Evolutionary conservation across 1,284 basidiomycete genomes (phyloP).

Genomic region (Ceratobasidium papillatum): DNA sequence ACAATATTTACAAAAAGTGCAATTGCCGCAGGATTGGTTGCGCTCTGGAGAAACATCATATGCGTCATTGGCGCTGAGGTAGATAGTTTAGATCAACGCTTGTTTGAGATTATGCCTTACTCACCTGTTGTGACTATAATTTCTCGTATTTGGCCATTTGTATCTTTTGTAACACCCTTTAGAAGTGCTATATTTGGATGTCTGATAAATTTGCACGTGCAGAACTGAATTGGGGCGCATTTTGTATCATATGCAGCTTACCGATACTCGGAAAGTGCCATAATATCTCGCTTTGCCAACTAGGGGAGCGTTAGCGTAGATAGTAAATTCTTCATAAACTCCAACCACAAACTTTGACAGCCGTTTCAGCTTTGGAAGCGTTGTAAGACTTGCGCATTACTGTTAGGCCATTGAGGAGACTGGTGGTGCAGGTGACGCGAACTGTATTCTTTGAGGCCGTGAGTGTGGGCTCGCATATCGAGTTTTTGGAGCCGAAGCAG

Average conservation of each 20-base stretch:
- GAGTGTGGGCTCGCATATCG: too few relatives aligned
- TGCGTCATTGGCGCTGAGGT: too few relatives aligned
- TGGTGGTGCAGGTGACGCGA: neutral
- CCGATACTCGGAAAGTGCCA: neutral
- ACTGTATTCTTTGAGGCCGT: neutral
- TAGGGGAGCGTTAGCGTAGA: neutral
- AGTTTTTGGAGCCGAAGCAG: neutral
- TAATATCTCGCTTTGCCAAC: neutral
- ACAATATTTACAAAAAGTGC: too few relatives aligned
- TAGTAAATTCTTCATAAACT: neutral
- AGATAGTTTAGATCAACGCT: too few relatives aligned
- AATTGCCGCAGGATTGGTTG: too few relatives aligned
- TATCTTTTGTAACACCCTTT: too few relatives aligned
- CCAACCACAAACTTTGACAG: neutral
- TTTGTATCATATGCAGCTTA: neutral
- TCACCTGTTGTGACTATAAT: too few relatives aligned
- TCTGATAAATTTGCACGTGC: too few relatives aligned
- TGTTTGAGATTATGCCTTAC: too few relatives aligned
- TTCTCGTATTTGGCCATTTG: too few relatives aligned
- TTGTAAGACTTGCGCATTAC: slow-evolving; percentile 16
- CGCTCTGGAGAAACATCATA: too few relatives aligned
- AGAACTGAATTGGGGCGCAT: neutral
- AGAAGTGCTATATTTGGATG: too few relatives aligned
- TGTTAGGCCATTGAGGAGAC: neutral
- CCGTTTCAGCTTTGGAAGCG: neutral